Conservation (phyloP, 2,329 filamentous ascomycete genomes). For the Amauroascus verrucosus region DNA sequence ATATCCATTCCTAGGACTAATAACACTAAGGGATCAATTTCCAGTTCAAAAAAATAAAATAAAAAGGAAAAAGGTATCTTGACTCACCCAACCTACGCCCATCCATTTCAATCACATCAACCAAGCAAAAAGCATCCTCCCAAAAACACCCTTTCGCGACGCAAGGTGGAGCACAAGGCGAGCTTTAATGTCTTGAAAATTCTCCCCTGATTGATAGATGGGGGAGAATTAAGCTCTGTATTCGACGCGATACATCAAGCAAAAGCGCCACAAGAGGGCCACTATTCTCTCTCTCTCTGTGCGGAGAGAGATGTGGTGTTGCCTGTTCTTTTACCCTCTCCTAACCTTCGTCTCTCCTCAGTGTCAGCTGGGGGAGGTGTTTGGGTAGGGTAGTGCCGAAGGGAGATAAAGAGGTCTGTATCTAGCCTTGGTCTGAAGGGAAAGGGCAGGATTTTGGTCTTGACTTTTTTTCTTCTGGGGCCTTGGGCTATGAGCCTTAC, state of each 20-base stretch:
- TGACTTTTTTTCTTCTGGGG: not conserved
- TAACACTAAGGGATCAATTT: too few species aligned
- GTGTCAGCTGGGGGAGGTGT: not conserved
- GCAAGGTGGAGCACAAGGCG: constrained; percentile 31
- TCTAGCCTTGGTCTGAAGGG: too few species aligned
- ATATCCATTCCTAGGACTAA: too few species aligned
- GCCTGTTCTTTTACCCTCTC: not conserved
- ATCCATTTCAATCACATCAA: too few species aligned
- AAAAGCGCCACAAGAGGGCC: not conserved
- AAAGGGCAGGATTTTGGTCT: too few species aligned
- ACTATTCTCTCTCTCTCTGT: not conserved
- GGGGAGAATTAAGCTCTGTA: constrained; percentile 26
- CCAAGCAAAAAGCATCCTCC: not conserved
- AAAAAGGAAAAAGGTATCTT: not conserved
- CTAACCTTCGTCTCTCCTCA: not conserved
- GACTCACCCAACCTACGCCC: too few species aligned
- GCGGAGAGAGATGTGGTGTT: too few species aligned
- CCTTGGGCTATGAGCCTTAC: not conserved
- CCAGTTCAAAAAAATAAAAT: not conserved
- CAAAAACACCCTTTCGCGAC: constrained; percentile 18
- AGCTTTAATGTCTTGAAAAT: constrained; percentile 27
- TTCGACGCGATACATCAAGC: constrained; percentile 29
- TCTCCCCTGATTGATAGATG: too few species aligned
- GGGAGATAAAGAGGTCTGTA: too few species aligned
- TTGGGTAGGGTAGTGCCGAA: not conserved